These are phyloP conservation scores for Ceratonia siliqua DNA, from an alignment of 306 rosid species.

Conservation along the genomic window DNA sequence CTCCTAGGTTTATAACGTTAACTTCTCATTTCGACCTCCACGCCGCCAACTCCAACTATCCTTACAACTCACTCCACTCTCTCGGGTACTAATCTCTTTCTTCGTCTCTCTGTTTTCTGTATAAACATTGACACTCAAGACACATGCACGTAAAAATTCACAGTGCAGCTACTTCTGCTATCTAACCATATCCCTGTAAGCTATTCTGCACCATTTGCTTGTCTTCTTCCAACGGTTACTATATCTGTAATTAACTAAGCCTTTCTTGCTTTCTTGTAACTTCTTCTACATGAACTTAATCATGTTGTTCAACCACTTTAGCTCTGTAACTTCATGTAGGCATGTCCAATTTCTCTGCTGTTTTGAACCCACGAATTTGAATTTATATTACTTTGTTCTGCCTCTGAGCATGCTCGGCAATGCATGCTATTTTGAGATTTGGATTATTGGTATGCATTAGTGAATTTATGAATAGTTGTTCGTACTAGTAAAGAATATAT, in stretches of 20 bases:
- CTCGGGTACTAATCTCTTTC: conserved; percentile 16
- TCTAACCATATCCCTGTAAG: neutral
- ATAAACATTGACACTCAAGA: neutral
- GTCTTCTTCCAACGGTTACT: neutral
- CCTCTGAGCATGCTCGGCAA: neutral
- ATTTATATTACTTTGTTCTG: neutral
- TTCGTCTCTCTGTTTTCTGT: neutral
- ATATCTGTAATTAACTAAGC: neutral
- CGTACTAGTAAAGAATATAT: neutral
- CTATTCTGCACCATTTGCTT: neutral
- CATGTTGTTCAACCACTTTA: too few species aligned
- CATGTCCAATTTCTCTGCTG: neutral
- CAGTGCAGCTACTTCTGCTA: neutral
- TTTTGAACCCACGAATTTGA: neutral
- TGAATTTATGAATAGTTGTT: conserved; percentile 7
- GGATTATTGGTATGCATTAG: neutral
- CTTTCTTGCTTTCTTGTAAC: neutral
- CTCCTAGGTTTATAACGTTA: conserved; percentile 54
- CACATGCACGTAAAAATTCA: conserved; percentile 17
- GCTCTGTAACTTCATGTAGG: neutral
- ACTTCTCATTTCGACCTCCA: conserved; percentile 24
- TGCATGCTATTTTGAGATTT: neutral
- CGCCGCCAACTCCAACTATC: conserved; percentile 44
- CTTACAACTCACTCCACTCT: neutral
- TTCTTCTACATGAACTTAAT: neutral